These are phyloP conservation scores for Didymosphaeria variabile DNA, from an alignment of 2,329 filamentous ascomycete species.

Conservation along the genomic window DNA sequence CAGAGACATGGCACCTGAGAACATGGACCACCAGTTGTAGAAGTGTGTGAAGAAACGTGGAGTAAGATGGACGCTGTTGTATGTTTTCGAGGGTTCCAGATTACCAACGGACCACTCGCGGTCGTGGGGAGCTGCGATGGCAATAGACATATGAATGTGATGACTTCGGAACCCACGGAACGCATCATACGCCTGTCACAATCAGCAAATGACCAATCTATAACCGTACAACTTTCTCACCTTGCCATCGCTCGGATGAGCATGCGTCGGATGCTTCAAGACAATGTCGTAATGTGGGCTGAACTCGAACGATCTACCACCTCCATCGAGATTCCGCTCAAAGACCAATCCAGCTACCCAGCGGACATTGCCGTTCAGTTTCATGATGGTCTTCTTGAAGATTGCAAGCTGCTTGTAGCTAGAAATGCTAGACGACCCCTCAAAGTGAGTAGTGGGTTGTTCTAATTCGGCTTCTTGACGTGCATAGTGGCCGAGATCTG, in stretches of 20 bases:
- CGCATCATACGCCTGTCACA: conserved; percentile 76
- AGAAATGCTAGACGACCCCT: conserved; percentile 66
- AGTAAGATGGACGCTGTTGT: conserved; percentile 94
- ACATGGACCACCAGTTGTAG: conserved; percentile 97
- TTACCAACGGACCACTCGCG: conserved; percentile 85
- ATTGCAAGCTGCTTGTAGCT: conserved; percentile 76
- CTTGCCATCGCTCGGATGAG: conserved; percentile 65
- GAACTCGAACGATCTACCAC: conserved; percentile 84
- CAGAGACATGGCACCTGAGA: conserved; percentile 92
- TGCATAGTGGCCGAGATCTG: conserved; percentile 90
- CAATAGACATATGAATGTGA: conserved; percentile 94
- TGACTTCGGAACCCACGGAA: conserved; percentile 96
- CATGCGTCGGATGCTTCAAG: conserved; percentile 80
- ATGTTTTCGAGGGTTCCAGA: conserved; percentile 81
- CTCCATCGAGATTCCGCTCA: conserved; percentile 79
- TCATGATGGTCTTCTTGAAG: conserved; percentile 99
- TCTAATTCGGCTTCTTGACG: conserved; percentile 66
- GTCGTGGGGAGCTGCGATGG: conserved; percentile 85
- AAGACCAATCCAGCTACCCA: conserved; percentile 94
- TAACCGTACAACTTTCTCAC: conserved; percentile 20
- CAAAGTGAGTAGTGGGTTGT: conserved; percentile 64
- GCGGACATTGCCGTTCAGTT: conserved; percentile 93
- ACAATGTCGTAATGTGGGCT: conserved; percentile 91
- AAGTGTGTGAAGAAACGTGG: conserved; percentile 98
- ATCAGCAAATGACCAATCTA: conserved; percentile 25